A percentile compares a stretch with the other conserved stretches of the same genome.
These are phyloP conservation scores for Durio zibethinus DNA, from an alignment of 345 rosid species.

Conservation along the genomic window DNA sequence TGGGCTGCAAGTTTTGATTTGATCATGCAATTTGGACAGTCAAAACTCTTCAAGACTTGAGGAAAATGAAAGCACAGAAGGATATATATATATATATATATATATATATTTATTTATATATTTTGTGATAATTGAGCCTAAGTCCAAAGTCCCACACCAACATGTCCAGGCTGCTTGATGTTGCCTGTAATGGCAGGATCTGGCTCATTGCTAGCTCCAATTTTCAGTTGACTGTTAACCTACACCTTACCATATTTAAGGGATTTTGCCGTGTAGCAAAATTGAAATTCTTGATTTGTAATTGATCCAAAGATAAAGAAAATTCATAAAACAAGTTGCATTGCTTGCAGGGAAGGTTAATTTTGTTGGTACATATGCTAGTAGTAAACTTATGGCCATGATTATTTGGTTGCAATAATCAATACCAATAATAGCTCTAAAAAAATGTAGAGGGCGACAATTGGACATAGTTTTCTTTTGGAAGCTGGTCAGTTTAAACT, in stretches of 20 bases:
- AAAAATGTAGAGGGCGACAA: background rate
- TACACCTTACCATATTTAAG: conserved; percentile 1
- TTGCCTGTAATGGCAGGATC: background rate
- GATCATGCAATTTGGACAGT: background rate
- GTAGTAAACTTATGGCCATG: background rate
- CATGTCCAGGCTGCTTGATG: conserved; percentile 1
- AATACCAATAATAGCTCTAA: background rate
- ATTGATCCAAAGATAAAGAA: background rate
- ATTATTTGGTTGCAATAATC: background rate
- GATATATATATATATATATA: too few species aligned
- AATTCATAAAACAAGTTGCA: background rate
- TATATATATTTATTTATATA: too few species aligned
- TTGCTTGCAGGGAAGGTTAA: conserved; percentile 11
- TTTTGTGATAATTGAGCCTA: background rate
- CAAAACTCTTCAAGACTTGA: background rate
- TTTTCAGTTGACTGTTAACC: background rate
- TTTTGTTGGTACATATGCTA: background rate
- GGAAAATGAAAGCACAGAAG: too few species aligned
- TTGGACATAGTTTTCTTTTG: background rate
- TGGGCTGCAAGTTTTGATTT: background rate
- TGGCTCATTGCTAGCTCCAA: background rate
- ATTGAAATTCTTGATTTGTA: background rate
- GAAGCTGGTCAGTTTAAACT: background rate
- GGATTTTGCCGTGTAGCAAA: background rate
- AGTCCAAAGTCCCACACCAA: background rate